Evolutionary conservation across 495 filamentous ascomycete genomes (phyloP).

Genomic region (Penicillium diatomitis): DNA sequence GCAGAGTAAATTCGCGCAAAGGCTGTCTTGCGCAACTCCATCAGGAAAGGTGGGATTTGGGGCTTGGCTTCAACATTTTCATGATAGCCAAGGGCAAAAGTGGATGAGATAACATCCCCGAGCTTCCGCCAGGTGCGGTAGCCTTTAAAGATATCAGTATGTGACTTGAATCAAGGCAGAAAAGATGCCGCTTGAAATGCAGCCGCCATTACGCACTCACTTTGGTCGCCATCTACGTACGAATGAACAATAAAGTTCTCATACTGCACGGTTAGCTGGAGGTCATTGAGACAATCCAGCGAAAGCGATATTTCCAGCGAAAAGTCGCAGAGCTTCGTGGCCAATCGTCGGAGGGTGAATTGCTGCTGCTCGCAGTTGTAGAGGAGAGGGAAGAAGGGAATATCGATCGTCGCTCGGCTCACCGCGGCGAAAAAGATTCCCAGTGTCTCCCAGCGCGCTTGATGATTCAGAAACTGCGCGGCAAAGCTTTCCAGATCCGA

Average conservation of each 20-base stretch:
- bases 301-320: conserved; percentile 31
- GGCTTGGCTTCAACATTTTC: conserved; percentile 26
- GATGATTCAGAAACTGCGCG: conserved; percentile 24
- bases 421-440: conserved; percentile 32
- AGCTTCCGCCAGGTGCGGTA: conserved; percentile 37
- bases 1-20: conserved; percentile 35
- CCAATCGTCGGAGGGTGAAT: conserved; percentile 18
- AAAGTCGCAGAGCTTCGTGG: conserved; percentile 22
- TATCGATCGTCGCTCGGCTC: conserved; percentile 27
- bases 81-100: conserved; percentile 36
- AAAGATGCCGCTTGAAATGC: too few species aligned
- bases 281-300: conserved; percentile 34
- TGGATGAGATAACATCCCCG: conserved; percentile 33
- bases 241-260: conserved; percentile 40
- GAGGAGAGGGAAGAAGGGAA: conserved; percentile 22
- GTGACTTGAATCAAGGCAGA: too few species aligned
- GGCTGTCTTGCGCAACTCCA: conserved; percentile 26
- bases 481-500: conserved; percentile 20
- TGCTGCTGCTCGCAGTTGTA: conserved; percentile 22
- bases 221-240: conserved; percentile 37
- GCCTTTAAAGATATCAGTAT: conserved; percentile 12
- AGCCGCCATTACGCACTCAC: conserved; percentile 10
- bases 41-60: conserved; percentile 24
- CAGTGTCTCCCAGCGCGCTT: conserved; percentile 34
- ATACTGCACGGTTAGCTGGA: conserved; percentile 36